Evolutionary conservation across 371 early-diverging fungal species (phyloP).

Genomic region (Mortierella sp.): DNA sequence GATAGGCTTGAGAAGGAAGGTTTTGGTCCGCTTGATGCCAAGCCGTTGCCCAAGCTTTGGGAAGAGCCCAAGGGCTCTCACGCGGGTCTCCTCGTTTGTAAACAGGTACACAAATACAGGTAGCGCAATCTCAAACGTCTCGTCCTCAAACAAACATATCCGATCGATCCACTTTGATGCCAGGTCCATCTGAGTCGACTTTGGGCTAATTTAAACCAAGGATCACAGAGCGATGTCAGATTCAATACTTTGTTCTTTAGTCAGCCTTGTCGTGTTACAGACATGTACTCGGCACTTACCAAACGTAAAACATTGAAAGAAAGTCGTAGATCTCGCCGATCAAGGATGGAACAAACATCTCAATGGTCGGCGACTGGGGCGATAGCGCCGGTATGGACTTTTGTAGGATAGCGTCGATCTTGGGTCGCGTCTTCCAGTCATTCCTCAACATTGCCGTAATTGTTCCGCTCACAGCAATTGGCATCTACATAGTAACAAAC

Average conservation of each 20-base stretch:
- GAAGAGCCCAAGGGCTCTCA: constrained; percentile 68
- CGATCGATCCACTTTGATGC: constrained; percentile 74
- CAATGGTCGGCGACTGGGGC: constrained; percentile 59
- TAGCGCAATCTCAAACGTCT: constrained; percentile 72
- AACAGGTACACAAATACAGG: constrained; percentile 73
- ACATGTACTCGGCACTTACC: constrained; percentile 43
- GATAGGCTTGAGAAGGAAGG: constrained; percentile 70
- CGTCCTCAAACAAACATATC: constrained; percentile 72
- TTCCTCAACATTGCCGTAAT: constrained; percentile 62
- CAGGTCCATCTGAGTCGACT: constrained; percentile 51
- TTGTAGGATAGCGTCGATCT: constrained; percentile 68
- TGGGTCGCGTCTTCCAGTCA: constrained; percentile 68
- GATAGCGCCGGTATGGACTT: constrained; percentile 67
- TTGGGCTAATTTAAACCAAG: constrained; percentile 19
- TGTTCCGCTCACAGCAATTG: constrained; percentile 64
- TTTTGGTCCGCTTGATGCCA: constrained; percentile 68
- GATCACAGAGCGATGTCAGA: background rate
- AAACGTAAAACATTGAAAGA: constrained; percentile 69
- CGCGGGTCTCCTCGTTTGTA: constrained; percentile 65
- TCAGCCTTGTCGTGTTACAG: background rate
- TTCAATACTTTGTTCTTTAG: background rate
- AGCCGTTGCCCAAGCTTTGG: constrained; percentile 72
- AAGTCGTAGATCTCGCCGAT: constrained; percentile 77
- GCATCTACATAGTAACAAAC: constrained; percentile 48
- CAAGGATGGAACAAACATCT: constrained; percentile 68